Evolutionary conservation across 257 asterid species (phyloP).

Genomic region (Ophiorrhiza pumila): DNA sequence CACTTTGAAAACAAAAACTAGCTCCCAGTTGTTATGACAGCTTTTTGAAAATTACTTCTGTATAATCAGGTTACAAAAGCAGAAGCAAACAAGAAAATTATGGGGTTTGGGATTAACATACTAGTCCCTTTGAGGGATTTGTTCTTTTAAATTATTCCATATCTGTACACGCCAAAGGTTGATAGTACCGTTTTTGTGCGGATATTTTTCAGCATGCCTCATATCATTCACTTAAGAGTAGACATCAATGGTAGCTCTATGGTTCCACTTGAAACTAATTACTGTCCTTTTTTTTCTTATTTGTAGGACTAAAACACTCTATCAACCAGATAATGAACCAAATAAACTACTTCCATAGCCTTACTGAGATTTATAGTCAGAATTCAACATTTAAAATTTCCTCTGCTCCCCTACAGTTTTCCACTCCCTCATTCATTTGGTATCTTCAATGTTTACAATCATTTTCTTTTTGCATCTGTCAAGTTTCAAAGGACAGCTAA

Average conservation of each 20-base stretch:
- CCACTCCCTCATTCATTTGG: not conserved
- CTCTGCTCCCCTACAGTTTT: not conserved
- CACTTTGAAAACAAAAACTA: too few relatives aligned
- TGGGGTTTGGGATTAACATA: not conserved
- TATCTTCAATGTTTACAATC: not conserved
- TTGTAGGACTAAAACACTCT: not conserved
- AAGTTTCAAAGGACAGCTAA: not conserved
- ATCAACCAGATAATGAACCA: not conserved
- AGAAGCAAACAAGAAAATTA: too few relatives aligned
- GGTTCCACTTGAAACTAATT: not conserved
- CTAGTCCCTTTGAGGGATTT: not conserved
- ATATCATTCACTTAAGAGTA: not conserved
- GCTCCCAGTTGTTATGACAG: not conserved
- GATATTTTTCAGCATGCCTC: not conserved
- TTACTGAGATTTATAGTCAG: not conserved
- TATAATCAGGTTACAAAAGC: not conserved
- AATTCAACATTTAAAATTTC: not conserved
- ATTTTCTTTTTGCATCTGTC: not conserved
- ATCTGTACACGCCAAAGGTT: not conserved
- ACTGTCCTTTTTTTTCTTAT: not conserved
- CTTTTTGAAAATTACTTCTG: not conserved
- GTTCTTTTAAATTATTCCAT: not conserved
- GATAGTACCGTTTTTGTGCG: not conserved
- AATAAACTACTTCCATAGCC: not conserved
- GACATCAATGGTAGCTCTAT: not conserved